Conservation (phyloP, 768 basidiomycete genomes). For the Russula sp. region DNA sequence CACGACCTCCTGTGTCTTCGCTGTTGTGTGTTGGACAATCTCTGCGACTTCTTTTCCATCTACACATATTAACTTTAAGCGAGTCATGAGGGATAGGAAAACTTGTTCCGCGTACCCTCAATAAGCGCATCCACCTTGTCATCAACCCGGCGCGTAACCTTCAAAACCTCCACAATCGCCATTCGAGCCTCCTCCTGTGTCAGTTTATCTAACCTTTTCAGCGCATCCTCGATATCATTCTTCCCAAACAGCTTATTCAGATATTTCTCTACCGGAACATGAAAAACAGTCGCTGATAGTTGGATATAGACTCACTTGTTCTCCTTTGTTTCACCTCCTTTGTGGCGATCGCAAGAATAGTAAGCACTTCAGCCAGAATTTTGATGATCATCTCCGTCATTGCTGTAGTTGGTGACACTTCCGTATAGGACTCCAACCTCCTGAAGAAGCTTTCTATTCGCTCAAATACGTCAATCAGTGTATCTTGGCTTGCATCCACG, state of each 20-base stretch:
- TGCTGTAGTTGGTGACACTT: neutral
- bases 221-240: neutral
- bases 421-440: neutral
- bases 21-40: neutral
- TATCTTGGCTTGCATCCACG: neutral
- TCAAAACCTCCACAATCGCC: too few species aligned
- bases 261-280: neutral
- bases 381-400: neutral
- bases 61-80: neutral
- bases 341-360: neutral
- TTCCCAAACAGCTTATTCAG: neutral
- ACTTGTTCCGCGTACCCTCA: neutral
- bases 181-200: too few species aligned
- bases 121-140: neutral
- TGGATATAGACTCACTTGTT: neutral
- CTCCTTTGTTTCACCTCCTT: neutral
- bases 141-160: too few species aligned
- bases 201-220: too few species aligned
- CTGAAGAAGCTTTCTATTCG: neutral
- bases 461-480: neutral
- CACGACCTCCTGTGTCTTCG: too few species aligned
- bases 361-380: conserved; percentile 1
- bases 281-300: neutral
- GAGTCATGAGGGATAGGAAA: too few species aligned
- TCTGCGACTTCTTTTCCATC: neutral